phyloP scores from a whole-genome alignment of 306 rosid species.

The Quercus variabilis region DNA sequence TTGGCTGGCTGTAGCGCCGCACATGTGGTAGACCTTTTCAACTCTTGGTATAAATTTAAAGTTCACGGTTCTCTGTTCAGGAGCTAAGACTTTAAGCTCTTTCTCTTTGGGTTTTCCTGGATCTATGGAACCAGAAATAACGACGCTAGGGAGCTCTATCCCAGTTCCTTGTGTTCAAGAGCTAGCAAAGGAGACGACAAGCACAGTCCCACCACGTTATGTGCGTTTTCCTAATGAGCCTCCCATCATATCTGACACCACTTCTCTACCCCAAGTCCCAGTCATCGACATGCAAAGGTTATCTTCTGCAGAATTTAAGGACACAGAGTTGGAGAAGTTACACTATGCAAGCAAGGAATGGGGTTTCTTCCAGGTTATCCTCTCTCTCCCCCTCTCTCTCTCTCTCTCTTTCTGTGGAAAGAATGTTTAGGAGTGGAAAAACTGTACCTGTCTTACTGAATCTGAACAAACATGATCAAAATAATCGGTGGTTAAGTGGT shows the following conservation, averaged over 20 bases:
- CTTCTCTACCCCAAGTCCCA: neutral
- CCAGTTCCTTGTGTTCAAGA: neutral
- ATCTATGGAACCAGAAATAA: neutral
- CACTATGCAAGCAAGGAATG: slow-evolving; percentile 47
- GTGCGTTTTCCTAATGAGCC: neutral
- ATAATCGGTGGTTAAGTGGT: no score
- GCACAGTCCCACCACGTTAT: neutral
- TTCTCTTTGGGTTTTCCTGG: neutral
- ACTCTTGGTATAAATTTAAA: no score
- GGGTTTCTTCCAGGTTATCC: slow-evolving; percentile 55
- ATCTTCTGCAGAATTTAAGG: slow-evolving; percentile 7
- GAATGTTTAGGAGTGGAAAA: no score
- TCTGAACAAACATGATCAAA: no score
- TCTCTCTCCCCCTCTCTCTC: no score
- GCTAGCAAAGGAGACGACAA: neutral
- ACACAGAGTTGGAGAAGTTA: slow-evolving; percentile 26
- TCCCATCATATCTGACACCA: neutral
- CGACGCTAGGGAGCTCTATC: neutral
- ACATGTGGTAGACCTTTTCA: no score
- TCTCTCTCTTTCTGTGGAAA: no score
- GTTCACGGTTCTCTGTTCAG: no score
- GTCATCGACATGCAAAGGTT: neutral
- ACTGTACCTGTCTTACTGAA: no score
- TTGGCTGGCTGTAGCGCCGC: no score
- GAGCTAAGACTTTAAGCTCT: no score